Base-by-base conservation (phyloP, 2,329 filamentous ascomycete species). In the Sporothrix brunneoviolacea region DNA sequence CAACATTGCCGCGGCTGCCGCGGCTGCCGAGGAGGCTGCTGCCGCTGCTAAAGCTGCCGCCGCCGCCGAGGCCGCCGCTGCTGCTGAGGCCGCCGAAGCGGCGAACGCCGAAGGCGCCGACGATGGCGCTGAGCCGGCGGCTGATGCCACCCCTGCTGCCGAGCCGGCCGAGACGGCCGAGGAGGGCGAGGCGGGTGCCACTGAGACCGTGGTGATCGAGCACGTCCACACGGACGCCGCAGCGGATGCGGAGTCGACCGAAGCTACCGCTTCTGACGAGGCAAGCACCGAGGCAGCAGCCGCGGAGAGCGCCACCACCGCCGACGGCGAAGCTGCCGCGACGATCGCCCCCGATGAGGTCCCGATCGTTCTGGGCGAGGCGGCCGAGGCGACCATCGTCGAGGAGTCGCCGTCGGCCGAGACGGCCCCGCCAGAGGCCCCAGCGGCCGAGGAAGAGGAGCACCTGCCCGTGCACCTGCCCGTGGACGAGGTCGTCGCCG, bases 1-100 rank as follows among this genome's bases (percentile, higher is more conserved):
- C 9, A 77, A 79, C n/a, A n/a, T n/a, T 18, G 80, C 74, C 7
- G 74, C 76, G 38, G 76, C 79, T 21, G 80, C 73, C 5, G 74
- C 75, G 38, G 70, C 60, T 8, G 64, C 63, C 55, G 47, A 40
- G 50, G 49, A 62, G 27, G 55, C 63, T 22, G 58, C 60, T 13
- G 57, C 58, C 13, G 57, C 59, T 10, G 50, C 57, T 0, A 52
- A 60, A 21, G 52, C 54, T 10, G 49, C 48, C 39, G 50, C 48
- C n/a, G 46, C 28, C 2, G 50, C 57, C 1, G 53, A 60, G 22
- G 52, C 54, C 12, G 49, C 48, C 37, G 50, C 48, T n/a, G 46
- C 28, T 6, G 41, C 42, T 13, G 48, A 38, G 40, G 48, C 48
- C 12, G 48, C 36, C 10, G 48, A 32, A 12, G 44, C 30, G 12